Evolutionary conservation across 345 rosid genomes (phyloP), one percentile per base, ranked within the genome.

Genomic region (Viola odorata): DNA sequence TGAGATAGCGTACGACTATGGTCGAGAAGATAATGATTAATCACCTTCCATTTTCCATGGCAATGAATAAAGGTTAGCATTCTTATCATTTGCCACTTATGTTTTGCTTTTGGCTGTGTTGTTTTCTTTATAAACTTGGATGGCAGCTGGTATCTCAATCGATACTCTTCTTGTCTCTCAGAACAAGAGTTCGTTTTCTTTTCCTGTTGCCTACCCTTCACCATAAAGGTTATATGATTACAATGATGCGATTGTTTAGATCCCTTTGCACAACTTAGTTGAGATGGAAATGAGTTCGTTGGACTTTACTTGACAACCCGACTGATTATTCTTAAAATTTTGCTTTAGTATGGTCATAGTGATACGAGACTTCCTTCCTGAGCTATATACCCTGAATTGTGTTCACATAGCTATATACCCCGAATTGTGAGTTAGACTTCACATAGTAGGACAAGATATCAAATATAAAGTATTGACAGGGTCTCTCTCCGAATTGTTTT

Each of bases 1-100:
- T 77, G 94, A 92, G 84, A 89, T 92, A 53, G 70, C 78, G 40
- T 92, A 89, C 63, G 44, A 92, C 80, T 92, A 78, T 82, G 98
- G 96, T 58, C 84, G 74, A 69, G 98, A 91, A 76, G 92, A 84
- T 69, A 86, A 86, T 75, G 88, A 72, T 69, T 83, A 72, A 72
- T 11, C 55, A 23, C 63, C 60, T 44, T 48, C 50, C 11, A 14
- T 62, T 58, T 67, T 41, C 32, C 41, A 0, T 66, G 63, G 55
- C 36, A 59, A 56, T 53, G 50, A 84, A 81, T 81, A 81, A 84
- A 82, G 90, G 84, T 84, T 56, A 61, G 76, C 41, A 50, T 57
- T 71, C 5, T 58, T 5, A 14, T 58, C 64, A 48, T 45, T 55
- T 45, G 13, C 16, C 42, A 14, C 23, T 6, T 17, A 50, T 17